Evolutionary conservation across 345 rosid species (phyloP).

Genomic region (Eucalyptus pauciflora): DNA sequence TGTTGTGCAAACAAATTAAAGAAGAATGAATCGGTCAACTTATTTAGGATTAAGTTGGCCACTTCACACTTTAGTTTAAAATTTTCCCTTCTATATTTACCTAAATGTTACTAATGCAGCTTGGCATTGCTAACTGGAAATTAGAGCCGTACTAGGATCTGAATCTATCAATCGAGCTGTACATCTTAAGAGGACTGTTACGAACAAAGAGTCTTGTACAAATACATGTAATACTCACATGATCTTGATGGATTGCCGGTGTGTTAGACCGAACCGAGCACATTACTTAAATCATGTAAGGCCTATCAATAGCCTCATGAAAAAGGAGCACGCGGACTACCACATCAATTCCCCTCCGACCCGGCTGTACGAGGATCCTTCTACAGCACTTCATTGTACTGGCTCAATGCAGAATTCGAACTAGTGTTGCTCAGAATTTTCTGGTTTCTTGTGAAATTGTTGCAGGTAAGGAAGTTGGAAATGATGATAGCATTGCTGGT

Average conservation of each 20-base stretch:
- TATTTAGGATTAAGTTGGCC: neutral
- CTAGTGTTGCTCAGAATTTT: neutral
- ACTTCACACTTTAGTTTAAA: neutral
- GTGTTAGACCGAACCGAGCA: neutral
- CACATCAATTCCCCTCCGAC: too few relatives aligned
- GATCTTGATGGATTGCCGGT: neutral
- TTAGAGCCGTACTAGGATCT: neutral
- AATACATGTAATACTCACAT: neutral
- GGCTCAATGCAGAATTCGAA: neutral
- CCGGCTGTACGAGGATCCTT: neutral
- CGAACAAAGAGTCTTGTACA: neutral
- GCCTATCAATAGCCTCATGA: neutral
- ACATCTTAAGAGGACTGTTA: neutral
- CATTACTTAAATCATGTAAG: neutral
- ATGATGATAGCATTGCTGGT: conserved; percentile 25
- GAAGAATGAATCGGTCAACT: neutral
- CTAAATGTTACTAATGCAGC: neutral
- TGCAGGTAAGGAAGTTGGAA: conserved; percentile 35
- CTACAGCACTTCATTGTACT: neutral
- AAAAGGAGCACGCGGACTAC: too few relatives aligned
- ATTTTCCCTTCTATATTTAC: neutral
- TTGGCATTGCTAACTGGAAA: neutral
- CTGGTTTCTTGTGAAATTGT: neutral
- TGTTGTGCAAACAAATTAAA: neutral
- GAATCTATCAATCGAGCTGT: neutral